Percentiles rank a stretch among this genome's conserved stretches.
Evolutionary conservation across 495 filamentous ascomycete species (phyloP).

Genomic region (Clohesyomyces aquaticus): DNA sequence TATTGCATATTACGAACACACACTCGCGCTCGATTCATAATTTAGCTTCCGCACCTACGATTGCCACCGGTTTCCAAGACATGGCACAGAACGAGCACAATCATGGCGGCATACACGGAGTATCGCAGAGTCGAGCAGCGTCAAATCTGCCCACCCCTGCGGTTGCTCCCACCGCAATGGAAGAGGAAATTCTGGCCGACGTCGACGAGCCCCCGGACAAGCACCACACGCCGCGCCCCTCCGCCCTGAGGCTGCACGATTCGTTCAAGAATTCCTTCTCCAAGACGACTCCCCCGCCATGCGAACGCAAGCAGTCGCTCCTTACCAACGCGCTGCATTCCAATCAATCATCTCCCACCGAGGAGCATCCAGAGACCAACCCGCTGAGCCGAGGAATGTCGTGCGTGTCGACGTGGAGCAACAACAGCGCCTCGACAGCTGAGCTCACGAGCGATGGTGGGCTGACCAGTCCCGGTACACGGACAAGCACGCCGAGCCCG

Average conservation of each 20-base stretch:
- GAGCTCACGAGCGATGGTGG: slow-evolving; percentile 92
- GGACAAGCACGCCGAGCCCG: slow-evolving; percentile 86
- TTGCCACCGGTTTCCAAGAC: not conserved
- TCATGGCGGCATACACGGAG: slow-evolving; percentile 19
- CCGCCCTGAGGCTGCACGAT: slow-evolving; percentile 18
- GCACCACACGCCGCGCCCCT: slow-evolving; percentile 36
- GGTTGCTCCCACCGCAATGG: slow-evolving; percentile 18
- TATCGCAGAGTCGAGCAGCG: slow-evolving; percentile 15
- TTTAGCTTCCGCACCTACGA: not conserved
- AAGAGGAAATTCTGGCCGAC: slow-evolving; percentile 41
- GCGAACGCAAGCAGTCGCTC: slow-evolving; percentile 37
- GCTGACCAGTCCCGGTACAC: slow-evolving; percentile 79
- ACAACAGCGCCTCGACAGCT: slow-evolving; percentile 76
- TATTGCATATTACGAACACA: not conserved
- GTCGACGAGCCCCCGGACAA: slow-evolving; percentile 43
- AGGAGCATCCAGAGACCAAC: slow-evolving; percentile 14
- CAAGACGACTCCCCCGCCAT: slow-evolving; percentile 18
- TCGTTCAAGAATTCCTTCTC: slow-evolving; percentile 33
- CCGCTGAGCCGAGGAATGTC: slow-evolving; percentile 45
- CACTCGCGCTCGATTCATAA: not conserved
- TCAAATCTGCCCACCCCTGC: slow-evolving; percentile 27
- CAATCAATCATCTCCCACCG: slow-evolving; percentile 24
- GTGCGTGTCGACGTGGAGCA: slow-evolving; percentile 74
- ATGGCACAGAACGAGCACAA: slow-evolving; percentile 35
- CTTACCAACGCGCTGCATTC: slow-evolving; percentile 36